Base-by-base conservation (phyloP, 2,329 filamentous ascomycete species). In the Colletotrichum sp. region DNA sequence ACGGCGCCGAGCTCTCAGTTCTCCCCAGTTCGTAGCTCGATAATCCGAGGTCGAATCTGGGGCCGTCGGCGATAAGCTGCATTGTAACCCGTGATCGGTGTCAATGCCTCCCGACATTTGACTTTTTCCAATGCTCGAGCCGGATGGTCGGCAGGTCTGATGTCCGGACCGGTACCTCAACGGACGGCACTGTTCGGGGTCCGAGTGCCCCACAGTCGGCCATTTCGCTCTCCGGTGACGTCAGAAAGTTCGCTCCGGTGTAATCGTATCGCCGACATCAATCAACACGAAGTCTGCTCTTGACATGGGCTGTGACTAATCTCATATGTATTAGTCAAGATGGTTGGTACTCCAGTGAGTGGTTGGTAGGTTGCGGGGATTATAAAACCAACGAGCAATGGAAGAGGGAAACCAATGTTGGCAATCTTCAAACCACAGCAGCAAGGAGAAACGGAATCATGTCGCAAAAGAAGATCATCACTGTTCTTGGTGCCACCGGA, bases 401-500 rank as follows among this genome's bases (percentile, higher is more conserved):
- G 10, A 13, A 13, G 6, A 49, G 44, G n/a, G 10, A 10, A 21
- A 49, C 44, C 18, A 49, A 49, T n/a, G 44, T 21, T 49, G 44
- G n/a, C 44, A 21, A 49, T 7, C 44, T 21, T 34, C 28, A 65
- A 28, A 36, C 16, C 18, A n/a, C 59, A 12, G 18, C 13, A 6
- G 3, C 64, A 34, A 8, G 21, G 12, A 34, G 8, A 39, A 8
- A 5, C 16, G 18, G 13, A 30, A n/a, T 8, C 28, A 71, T 39
- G 69, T 78, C 78, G 76, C 9, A 70, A 65, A 78, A 78, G 66
- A 89, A 88, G 78, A 83, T 89, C 79, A 85, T 92, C 80, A 89
- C 88, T 62, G 85, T 93, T 15, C 89, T 92, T 78, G 91, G 91
- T 32, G 89, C 90, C 60, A 93, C 91, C 21, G 90, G 91, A 71